Evolutionary conservation across 345 rosid genomes (phyloP).

Genomic region (Ricinus communis): DNA sequence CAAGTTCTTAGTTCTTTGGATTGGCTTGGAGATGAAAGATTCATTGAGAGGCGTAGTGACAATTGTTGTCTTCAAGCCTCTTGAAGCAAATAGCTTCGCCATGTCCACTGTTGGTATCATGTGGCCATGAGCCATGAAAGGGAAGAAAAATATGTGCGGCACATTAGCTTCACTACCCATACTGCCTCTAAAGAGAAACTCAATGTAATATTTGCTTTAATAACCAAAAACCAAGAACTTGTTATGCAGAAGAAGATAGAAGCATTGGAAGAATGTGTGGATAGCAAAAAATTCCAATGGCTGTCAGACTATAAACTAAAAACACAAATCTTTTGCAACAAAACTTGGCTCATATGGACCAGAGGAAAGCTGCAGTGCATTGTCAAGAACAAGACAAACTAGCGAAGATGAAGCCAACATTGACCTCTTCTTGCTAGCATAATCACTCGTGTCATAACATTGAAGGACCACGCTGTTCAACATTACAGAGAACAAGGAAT

Average conservation of each 20-base stretch:
- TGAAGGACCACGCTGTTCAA: too few relatives aligned
- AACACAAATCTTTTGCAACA: too few relatives aligned
- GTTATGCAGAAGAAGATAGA: not conserved
- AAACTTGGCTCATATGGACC: too few relatives aligned
- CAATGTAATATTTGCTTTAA: not conserved
- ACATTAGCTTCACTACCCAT: not conserved
- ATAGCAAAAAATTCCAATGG: too few relatives aligned
- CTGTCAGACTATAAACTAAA: too few relatives aligned
- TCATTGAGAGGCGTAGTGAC: slow-evolving; percentile 50
- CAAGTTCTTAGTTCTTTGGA: slow-evolving; percentile 21
- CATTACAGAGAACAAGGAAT: too few relatives aligned
- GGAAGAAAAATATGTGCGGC: slow-evolving; percentile 34
- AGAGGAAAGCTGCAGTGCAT: too few relatives aligned
- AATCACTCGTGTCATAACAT: too few relatives aligned
- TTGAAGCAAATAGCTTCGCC: slow-evolving; percentile 47
- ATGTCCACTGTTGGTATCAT: slow-evolving; percentile 53
- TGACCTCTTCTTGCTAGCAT: too few relatives aligned
- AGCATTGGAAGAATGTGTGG: not conserved
- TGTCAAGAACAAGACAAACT: too few relatives aligned
- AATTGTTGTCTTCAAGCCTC: slow-evolving; percentile 43
- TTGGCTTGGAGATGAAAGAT: slow-evolving; percentile 28
- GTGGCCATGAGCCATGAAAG: slow-evolving; percentile 59
- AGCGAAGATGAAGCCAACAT: too few relatives aligned
- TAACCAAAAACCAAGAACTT: not conserved
- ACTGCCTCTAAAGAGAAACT: not conserved